A percentile compares a stretch with the other conserved stretches of the same genome.
phyloP scores from a whole-genome alignment of 768 basidiomycete genomes.

The Steccherinum ochraceum region DNA sequence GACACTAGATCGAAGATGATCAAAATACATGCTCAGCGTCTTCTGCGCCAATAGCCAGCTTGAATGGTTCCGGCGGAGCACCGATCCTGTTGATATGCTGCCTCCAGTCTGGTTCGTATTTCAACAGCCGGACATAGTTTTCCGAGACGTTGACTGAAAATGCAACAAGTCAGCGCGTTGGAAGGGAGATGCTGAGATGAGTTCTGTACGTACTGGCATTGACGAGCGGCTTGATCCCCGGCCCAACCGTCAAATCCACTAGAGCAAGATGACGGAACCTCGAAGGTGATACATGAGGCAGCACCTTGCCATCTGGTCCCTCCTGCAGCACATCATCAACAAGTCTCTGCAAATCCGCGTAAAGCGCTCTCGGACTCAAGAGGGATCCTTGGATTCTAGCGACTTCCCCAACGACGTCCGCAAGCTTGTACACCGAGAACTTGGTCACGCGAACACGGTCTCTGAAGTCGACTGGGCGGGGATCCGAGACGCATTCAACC shows the following conservation, averaged over 20 bases:
- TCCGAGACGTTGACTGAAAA: background rate
- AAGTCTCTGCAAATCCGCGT: background rate
- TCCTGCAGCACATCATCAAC: background rate
- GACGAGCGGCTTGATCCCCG: background rate
- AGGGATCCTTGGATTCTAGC: background rate
- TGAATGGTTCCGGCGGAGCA: background rate
- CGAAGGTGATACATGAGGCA: background rate
- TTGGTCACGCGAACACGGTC: background rate
- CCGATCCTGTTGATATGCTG: background rate
- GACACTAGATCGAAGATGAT: no score
- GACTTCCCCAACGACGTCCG: background rate
- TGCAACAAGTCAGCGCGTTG: background rate
- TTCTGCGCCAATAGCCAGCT: background rate
- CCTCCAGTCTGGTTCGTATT: background rate
- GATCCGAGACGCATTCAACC: background rate
- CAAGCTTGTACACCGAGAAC: background rate
- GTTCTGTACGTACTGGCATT: background rate
- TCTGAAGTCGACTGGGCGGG: background rate
- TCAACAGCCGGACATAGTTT: background rate
- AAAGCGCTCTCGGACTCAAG: background rate
- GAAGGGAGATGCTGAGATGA: background rate
- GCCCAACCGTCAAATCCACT: background rate
- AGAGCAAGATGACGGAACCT: background rate
- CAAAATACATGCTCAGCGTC: background rate
- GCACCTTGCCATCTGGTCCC: background rate